A percentile compares a stretch with the other conserved stretches of the same genome.
phyloP scores from a whole-genome alignment of 2,329 filamentous ascomycete species.

The Chaetomiaceae sp. region DNA sequence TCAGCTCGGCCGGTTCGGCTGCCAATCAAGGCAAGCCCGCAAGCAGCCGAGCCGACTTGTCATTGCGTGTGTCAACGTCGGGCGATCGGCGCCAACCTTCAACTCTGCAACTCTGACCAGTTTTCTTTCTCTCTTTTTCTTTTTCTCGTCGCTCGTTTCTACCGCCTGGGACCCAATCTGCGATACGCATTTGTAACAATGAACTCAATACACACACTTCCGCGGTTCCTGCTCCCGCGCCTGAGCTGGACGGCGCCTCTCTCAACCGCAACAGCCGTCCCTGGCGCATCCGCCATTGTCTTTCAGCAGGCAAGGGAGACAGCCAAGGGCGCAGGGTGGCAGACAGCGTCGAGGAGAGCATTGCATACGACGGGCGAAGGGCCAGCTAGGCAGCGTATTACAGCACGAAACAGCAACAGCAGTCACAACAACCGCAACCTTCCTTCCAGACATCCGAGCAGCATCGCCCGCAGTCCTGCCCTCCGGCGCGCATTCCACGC shows the following conservation, averaged over 20 bases:
- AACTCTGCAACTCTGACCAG: neutral
- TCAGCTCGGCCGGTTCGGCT: neutral
- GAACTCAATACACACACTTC: constrained; percentile 39
- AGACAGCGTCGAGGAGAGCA: constrained; percentile 10
- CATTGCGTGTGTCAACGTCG: neutral
- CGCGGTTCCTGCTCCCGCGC: constrained; percentile 50
- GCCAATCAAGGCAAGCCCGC: constrained; percentile 2
- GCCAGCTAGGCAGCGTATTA: neutral
- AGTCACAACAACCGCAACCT: neutral
- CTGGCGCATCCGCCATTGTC: constrained; percentile 18
- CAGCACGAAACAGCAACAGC: too few species aligned
- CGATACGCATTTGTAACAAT: constrained; percentile 16
- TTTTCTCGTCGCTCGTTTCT: neutral
- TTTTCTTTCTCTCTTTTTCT: neutral
- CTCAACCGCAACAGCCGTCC: constrained; percentile 25
- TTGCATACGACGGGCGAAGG: constrained; percentile 13
- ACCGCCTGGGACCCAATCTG: neutral
- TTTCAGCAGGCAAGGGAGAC: constrained; percentile 12
- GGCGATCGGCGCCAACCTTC: neutral
- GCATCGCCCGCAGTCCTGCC: constrained; percentile 26
- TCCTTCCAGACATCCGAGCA: constrained; percentile 6
- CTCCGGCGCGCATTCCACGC: constrained; percentile 60
- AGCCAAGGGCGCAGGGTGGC: constrained; percentile 8
- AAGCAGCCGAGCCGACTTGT: constrained; percentile 9
- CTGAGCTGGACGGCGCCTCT: constrained; percentile 46